Base-by-base conservation (phyloP, 2,329 filamentous ascomycete genomes). In the Rachicladosporium sp. region DNA sequence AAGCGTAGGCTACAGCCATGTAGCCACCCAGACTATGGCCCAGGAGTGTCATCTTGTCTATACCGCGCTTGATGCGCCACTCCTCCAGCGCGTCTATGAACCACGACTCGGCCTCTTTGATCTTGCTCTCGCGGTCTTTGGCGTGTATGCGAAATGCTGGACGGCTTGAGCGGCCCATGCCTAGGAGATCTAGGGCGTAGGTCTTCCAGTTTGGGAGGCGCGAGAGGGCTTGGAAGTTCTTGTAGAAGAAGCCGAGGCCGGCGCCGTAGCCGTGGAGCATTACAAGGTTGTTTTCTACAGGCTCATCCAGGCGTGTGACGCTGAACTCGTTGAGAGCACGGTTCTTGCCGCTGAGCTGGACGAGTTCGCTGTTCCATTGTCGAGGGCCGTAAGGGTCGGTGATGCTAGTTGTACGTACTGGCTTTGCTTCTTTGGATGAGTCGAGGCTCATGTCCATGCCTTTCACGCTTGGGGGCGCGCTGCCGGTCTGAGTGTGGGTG, bases 221-320 rank as follows among this genome's bases (percentile, higher is more conserved):
- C 34, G 81, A 88, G 29, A 98, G 65, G 4, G 80, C 78, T 61
- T 98, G 91, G 44, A 93, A 94, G 59, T 98, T 98, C 65, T 91
- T 89, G 70, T 95, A 98, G 70, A 93, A 98, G 64, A 98, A 96
- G 13, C 89, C 91, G 1, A 98, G 71, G 1, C 91, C 91, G 2
- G 91, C 91, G 35, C 91, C 91, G 60, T 98, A 98, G 45, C 91
- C 91, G 58, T 98, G 91, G 4, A 98, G 68, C 76, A 98, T 93
- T 33, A 98, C 89, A 10, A 98, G 69, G 33, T 85, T 91, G 55
- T 96, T 80, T 35, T 93, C 80, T 0, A 77, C 74, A 4, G 79
- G 63, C 56, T 95, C 88, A 29, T 78, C 85, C 1, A 86, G 65
- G 36, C 88, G 73, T 64, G 94, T 85, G 2, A 98, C 76, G 1